phyloP scores from a whole-genome alignment of 345 rosid species.

The Eucalyptus cloeziana region DNA sequence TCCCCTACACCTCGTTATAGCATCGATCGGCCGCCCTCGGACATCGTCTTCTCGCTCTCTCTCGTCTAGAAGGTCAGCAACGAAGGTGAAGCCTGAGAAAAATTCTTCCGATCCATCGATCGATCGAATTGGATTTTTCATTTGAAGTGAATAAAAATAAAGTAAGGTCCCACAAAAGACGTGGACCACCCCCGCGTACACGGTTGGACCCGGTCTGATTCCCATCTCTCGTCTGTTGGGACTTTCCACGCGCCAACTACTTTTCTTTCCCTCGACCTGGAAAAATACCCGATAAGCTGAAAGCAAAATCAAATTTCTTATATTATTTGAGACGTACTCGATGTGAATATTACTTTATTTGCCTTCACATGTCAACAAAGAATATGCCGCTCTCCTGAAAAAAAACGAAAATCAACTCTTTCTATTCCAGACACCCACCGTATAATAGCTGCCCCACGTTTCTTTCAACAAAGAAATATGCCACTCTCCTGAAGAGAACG shows the following conservation, averaged over 20 bases:
- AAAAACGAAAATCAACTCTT: background rate
- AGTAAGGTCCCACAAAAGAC: background rate
- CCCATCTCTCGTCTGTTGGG: background rate
- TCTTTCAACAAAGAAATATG: background rate
- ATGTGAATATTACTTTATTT: background rate
- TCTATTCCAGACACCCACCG: background rate
- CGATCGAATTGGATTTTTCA: background rate
- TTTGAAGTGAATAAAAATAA: background rate
- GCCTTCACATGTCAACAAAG: background rate
- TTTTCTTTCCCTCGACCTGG: background rate
- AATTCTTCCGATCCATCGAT: background rate
- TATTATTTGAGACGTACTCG: background rate
- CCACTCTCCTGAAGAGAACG: background rate
- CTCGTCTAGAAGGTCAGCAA: background rate
- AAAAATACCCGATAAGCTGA: fast-evolving
- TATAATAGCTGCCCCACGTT: background rate
- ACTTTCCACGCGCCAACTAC: background rate
- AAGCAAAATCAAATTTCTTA: background rate
- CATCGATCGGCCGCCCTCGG: background rate
- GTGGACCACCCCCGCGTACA: background rate
- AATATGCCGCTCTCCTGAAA: background rate
- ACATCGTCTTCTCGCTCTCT: background rate
- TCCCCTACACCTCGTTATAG: background rate
- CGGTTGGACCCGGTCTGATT: background rate
- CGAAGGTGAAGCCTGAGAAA: background rate